phyloP scores from a whole-genome alignment of 495 filamentous ascomycete species.

The Aspergillus carlsbadensis region DNA sequence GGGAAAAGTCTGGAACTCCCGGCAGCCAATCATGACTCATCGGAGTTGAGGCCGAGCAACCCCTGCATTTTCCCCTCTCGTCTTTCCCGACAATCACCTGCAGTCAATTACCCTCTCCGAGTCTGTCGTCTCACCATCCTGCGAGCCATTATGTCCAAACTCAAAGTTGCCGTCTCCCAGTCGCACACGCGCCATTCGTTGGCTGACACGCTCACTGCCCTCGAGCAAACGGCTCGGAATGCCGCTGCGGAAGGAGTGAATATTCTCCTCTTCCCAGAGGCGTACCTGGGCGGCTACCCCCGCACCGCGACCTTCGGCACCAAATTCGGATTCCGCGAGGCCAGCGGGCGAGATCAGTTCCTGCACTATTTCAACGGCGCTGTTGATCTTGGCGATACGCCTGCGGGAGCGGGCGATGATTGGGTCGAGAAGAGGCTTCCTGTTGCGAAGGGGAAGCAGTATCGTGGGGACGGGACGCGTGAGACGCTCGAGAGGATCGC shows the following conservation, averaged over 20 bases:
- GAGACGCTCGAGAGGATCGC: constrained; percentile 76
- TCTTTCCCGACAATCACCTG: too few relatives aligned
- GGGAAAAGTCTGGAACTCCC: too few relatives aligned
- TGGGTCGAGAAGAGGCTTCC: constrained; percentile 68
- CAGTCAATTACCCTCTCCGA: too few relatives aligned
- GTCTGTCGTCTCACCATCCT: too few relatives aligned
- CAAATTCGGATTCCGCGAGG: constrained; percentile 64
- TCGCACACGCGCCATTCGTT: constrained; percentile 67
- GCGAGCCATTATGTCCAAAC: constrained; percentile 38
- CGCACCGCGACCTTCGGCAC: constrained; percentile 78
- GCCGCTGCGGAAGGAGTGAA: constrained; percentile 54
- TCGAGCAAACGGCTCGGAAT: constrained; percentile 53
- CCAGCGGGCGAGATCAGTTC: constrained; percentile 78
- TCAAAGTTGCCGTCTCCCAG: constrained; percentile 78
- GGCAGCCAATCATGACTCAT: too few relatives aligned
- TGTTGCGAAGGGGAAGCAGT: constrained; percentile 42
- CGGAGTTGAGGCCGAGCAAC: too few relatives aligned
- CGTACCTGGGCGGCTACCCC: constrained; percentile 91
- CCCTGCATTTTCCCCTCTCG: too few relatives aligned
- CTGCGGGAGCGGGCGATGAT: constrained; percentile 65
- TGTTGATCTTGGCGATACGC: constrained; percentile 85
- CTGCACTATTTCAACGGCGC: constrained; percentile 74
- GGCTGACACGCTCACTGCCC: constrained; percentile 61
- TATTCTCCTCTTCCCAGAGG: constrained; percentile 88
- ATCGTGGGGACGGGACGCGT: constrained; percentile 81